Evolutionary conservation across 148 eudicot genomes (phyloP).

Genomic region (Rhododendron ferrugineum): DNA sequence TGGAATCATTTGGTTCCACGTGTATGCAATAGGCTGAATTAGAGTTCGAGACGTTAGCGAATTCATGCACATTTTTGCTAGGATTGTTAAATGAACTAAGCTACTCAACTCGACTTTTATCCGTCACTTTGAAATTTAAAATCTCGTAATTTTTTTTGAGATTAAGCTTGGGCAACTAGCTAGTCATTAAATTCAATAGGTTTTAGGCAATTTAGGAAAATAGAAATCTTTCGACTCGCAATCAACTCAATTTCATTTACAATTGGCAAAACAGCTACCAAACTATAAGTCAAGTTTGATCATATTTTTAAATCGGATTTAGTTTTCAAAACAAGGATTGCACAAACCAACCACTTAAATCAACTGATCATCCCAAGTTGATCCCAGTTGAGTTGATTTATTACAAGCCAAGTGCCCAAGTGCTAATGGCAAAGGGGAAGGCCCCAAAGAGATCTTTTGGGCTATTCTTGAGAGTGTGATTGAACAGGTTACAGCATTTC

Average conservation of each 20-base stretch:
- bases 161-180: not conserved
- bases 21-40: not conserved
- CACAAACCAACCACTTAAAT: not conserved
- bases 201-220: not conserved
- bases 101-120: not conserved
- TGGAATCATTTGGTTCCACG: slow-evolving; percentile 1
- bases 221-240: not conserved
- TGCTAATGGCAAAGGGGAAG: not conserved
- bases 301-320: not conserved
- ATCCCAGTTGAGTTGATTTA: not conserved
- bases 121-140: not conserved
- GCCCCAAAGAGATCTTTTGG: not conserved
- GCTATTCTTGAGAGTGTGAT: not conserved
- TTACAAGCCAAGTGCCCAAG: not conserved
- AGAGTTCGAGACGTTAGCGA: not conserved
- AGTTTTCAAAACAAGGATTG: not conserved
- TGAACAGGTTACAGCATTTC: not conserved
- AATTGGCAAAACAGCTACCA: not conserved
- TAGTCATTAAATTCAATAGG: too few species aligned
- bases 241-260: not conserved
- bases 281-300: not conserved
- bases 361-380: not conserved
- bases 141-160: not conserved
- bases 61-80: not conserved
- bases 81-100: not conserved